These are phyloP conservation scores for Erysimum cheiranthoides DNA, from an alignment of 345 rosid species.

Conservation along the genomic window DNA sequence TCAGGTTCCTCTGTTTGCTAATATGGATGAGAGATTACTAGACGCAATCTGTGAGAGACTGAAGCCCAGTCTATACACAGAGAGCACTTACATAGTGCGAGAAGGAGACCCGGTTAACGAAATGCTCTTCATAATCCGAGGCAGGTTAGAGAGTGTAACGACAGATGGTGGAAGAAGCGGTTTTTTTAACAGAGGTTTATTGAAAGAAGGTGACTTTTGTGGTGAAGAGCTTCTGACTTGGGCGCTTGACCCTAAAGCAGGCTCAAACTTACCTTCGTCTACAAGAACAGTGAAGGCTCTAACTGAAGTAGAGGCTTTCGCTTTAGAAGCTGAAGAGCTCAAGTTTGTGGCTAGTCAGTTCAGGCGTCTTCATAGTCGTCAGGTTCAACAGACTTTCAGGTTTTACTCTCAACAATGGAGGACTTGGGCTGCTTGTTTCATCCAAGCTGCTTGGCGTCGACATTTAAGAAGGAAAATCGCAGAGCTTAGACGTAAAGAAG, in stretches of 20 bases:
- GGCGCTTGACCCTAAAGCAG: slow-evolving; percentile 9
- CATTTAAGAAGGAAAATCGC: slow-evolving; percentile 1
- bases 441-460: slow-evolving; percentile 3
- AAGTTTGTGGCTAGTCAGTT: slow-evolving; percentile 16
- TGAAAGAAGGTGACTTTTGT: slow-evolving; percentile 14
- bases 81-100: slow-evolving; percentile 9
- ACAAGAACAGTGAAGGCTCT: slow-evolving; percentile 6
- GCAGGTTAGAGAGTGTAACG: slow-evolving; percentile 1
- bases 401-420: slow-evolving; percentile 15
- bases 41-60: slow-evolving; percentile 9
- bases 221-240: slow-evolving; percentile 13
- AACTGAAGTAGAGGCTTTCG: slow-evolving; percentile 12
- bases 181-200: neutral
- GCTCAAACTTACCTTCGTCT: slow-evolving; percentile 1
- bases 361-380: slow-evolving; percentile 11
- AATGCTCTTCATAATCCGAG: neutral
- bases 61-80: neutral
- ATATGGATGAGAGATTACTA: slow-evolving; percentile 5
- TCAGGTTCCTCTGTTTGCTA: slow-evolving; percentile 13
- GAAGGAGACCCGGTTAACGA: slow-evolving; percentile 10
- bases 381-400: slow-evolving; percentile 7
- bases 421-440: slow-evolving; percentile 11
- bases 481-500: neutral
- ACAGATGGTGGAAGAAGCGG: slow-evolving; percentile 9
- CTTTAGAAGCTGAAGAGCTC: slow-evolving; percentile 16